phyloP scores from a whole-genome alignment of 805 yeast species.

The Barnettozyma sucrosica region DNA sequence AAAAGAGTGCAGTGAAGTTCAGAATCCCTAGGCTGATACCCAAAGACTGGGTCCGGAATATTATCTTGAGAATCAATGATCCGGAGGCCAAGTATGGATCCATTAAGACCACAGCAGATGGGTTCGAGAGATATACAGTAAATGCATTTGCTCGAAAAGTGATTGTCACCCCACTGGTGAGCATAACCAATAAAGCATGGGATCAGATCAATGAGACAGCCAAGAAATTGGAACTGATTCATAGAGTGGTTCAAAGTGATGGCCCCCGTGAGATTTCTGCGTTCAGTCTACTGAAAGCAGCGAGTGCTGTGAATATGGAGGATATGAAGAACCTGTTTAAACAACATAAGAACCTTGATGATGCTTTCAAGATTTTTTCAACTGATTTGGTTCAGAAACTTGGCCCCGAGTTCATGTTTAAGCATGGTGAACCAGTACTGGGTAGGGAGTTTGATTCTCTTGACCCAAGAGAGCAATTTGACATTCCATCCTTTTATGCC shows the following conservation, averaged over 20 bases:
- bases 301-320: conserved; percentile 29
- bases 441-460: conserved; percentile 17
- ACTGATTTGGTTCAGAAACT: conserved; percentile 12
- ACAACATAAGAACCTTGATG: conserved; percentile 15
- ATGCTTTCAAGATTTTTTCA: conserved; percentile 26
- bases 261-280: conserved; percentile 39
- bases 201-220: conserved; percentile 33
- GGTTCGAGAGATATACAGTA: conserved; percentile 26
- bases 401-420: conserved; percentile 27
- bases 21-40: conserved; percentile 54
- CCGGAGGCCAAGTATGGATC: conserved; percentile 23
- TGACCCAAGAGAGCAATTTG: conserved; percentile 6
- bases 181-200: conserved; percentile 38
- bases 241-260: conserved; percentile 35
- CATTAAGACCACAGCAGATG: conserved; percentile 27
- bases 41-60: conserved; percentile 27
- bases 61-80: conserved; percentile 17
- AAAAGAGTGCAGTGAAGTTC: conserved; percentile 38
- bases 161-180: conserved; percentile 31
- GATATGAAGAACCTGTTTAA: conserved; percentile 16
- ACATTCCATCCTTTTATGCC: conserved; percentile 34
- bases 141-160: conserved; percentile 30
- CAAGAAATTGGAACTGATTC: conserved; percentile 40
- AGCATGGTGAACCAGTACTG: conserved; percentile 6
- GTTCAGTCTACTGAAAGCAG: conserved; percentile 32